Percentiles rank a stretch among this genome's conserved stretches.
These are phyloP conservation scores for Pseudonitzschia delicatissima DNA, from an alignment of 108 stramenopile species.

Conservation along the genomic window DNA sequence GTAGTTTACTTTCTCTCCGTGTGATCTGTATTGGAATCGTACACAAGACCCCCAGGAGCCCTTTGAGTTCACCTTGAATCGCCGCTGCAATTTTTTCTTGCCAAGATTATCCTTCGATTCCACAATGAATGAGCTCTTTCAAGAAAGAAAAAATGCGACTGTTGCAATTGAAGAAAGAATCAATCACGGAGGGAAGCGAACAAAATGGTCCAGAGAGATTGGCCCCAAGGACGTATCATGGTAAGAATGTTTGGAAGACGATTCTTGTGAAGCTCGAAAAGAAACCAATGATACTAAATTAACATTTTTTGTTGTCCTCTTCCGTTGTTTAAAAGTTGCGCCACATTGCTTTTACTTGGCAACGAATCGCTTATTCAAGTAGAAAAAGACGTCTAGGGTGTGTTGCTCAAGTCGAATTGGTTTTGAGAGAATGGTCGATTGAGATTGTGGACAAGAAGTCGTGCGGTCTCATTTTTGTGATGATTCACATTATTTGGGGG, in stretches of 20 bases:
- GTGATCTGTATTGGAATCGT: background rate
- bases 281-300: background rate
- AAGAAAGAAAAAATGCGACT: too few species aligned
- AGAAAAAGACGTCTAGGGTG: too few species aligned
- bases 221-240: background rate
- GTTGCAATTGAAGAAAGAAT: background rate
- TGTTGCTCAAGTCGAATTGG: too few species aligned
- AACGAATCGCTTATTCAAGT: too few species aligned
- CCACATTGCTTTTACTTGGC: background rate
- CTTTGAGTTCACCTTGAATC: background rate
- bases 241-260: background rate
- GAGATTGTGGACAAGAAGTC: too few species aligned
- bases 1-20: background rate
- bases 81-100: background rate
- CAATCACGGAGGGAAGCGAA: background rate
- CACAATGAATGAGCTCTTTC: too few species aligned
- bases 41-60: background rate
- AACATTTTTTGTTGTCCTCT: background rate
- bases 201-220: background rate
- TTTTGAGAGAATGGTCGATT: too few species aligned
- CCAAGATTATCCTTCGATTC: too few species aligned
- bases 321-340: background rate
- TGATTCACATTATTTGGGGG: too few species aligned
- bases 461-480: too few species aligned
- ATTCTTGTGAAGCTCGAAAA: too few species aligned